These are phyloP conservation scores for Entomortierella chlamydospora DNA, from an alignment of 192 early-diverging fungal species.

Conservation along the genomic window DNA sequence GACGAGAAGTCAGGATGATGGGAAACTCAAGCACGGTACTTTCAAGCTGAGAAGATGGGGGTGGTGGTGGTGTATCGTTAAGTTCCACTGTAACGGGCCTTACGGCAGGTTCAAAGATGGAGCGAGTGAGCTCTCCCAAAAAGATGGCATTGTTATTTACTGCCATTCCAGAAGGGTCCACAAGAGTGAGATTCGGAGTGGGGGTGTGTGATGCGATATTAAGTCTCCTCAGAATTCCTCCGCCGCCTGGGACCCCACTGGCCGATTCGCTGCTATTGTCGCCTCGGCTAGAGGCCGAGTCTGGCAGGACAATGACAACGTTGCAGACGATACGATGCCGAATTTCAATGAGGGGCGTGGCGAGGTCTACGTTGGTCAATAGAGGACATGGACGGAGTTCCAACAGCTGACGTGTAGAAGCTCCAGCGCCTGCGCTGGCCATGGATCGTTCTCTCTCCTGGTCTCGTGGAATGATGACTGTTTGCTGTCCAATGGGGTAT, in stretches of 20 bases:
- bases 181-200: slow-evolving; percentile 26
- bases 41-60: slow-evolving; percentile 26
- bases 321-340: slow-evolving; percentile 48
- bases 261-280: not conserved
- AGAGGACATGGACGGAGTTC: slow-evolving; percentile 43
- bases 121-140: slow-evolving; percentile 38
- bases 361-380: slow-evolving; percentile 36
- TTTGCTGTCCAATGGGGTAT: slow-evolving; percentile 55
- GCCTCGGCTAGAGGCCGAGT: slow-evolving; percentile 17
- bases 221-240: slow-evolving; percentile 37
- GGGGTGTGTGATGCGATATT: slow-evolving; percentile 33
- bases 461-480: slow-evolving; percentile 46
- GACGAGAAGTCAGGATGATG: slow-evolving; percentile 47
- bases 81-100: slow-evolving; percentile 33
- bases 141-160: slow-evolving; percentile 43
- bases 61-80: slow-evolving; percentile 46
- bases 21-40: slow-evolving; percentile 46
- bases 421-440: slow-evolving; percentile 51
- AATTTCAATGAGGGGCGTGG: slow-evolving; percentile 45
- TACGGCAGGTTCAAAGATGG: slow-evolving; percentile 43
- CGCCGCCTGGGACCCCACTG: slow-evolving; percentile 10
- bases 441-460: slow-evolving; percentile 38
- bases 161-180: slow-evolving; percentile 36
- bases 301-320: slow-evolving; percentile 38
- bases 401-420: slow-evolving; percentile 46